A percentile compares a stretch with the other conserved stretches of the same genome.
Conservation (phyloP, 176 grass and related monocot genomes). For the Oryza glumipatula region DNA sequence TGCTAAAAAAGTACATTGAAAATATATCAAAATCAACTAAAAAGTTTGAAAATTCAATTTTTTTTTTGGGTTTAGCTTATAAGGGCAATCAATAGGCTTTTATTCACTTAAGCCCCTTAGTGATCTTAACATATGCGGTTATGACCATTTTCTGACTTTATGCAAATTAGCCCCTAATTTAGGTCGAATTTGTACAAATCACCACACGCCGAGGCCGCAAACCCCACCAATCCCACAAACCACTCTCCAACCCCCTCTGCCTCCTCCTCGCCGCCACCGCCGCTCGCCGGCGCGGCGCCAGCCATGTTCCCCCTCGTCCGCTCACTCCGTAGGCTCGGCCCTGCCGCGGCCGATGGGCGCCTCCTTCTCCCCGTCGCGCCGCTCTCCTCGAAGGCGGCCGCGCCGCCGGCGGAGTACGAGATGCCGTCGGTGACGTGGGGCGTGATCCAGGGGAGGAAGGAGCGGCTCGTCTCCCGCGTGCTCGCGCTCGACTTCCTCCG, state of each 20-base stretch:
- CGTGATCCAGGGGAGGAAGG: constrained; percentile 85
- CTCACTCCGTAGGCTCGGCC: constrained; percentile 26
- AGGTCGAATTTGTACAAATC: background rate
- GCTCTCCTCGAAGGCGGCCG: constrained; percentile 38
- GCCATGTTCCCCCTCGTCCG: constrained; percentile 48
- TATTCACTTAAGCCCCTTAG: too few species aligned
- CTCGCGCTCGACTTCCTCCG: constrained; percentile 95
- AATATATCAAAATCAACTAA: too few species aligned
- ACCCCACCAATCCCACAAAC: constrained; percentile 1
- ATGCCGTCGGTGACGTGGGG: constrained; percentile 97
- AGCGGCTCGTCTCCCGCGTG: constrained; percentile 89
- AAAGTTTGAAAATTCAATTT: too few species aligned
- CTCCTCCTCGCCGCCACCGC: background rate
- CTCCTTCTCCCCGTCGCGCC: constrained; percentile 18
- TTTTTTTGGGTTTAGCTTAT: too few species aligned
- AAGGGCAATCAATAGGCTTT: too few species aligned
- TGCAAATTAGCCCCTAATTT: background rate
- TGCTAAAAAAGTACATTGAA: too few species aligned
- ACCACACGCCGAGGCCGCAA: constrained; percentile 31
- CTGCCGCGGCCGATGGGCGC: background rate
- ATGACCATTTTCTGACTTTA: too few species aligned
- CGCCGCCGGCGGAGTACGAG: constrained; percentile 88
- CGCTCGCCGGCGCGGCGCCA: background rate
- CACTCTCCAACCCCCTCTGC: constrained; percentile 22
- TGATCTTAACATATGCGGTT: too few species aligned